Conservation (phyloP, 2,329 filamentous ascomycete genomes). For the Ilyonectria sp. region DNA sequence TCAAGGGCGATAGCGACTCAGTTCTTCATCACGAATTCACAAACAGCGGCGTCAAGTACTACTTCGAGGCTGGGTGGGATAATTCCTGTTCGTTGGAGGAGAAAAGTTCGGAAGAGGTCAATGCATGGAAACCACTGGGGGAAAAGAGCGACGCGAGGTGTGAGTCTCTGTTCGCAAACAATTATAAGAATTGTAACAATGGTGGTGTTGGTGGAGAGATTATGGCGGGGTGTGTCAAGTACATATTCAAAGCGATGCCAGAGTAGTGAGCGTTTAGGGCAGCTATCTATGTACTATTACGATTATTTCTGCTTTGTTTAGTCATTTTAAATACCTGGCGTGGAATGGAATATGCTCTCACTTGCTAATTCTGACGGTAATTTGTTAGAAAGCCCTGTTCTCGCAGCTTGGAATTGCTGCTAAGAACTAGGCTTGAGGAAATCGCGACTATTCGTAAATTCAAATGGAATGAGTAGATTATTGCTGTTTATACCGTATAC, state of each 20-base stretch:
- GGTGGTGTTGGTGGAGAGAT: neutral
- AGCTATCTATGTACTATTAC: constrained; percentile 30
- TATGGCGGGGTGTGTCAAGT: neutral
- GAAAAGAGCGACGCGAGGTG: neutral
- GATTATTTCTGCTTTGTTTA: no score
- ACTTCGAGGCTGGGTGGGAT: neutral
- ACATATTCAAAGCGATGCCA: neutral
- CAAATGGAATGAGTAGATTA: no score
- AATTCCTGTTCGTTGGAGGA: neutral
- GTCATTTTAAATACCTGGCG: no score
- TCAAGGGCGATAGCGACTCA: neutral
- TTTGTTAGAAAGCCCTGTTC: no score
- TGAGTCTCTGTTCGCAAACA: neutral
- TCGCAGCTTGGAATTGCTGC: no score
- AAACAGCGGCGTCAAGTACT: neutral
- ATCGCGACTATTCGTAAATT: no score
- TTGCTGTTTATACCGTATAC: no score
- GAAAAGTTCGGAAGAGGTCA: neutral
- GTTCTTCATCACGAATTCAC: neutral
- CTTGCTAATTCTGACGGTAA: no score
- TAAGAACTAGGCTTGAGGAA: no score
- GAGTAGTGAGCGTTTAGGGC: no score
- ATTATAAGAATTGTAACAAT: neutral
- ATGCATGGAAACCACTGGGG: neutral
- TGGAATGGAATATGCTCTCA: no score